Evolutionary conservation across 2,329 filamentous ascomycete genomes (phyloP).

Genomic region (Hymenoscyphus albidus): DNA sequence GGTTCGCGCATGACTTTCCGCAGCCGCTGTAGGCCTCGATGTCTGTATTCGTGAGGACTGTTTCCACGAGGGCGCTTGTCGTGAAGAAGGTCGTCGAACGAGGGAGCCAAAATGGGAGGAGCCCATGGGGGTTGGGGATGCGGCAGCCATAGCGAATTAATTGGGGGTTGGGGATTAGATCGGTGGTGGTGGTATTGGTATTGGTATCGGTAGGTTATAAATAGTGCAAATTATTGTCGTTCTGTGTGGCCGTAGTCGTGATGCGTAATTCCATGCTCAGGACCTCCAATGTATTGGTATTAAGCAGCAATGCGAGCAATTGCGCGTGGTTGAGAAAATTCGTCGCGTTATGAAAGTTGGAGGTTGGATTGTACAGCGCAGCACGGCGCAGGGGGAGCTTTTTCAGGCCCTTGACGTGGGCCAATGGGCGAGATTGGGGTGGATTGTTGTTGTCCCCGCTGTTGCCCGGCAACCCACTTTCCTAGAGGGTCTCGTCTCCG

Average conservation of each 20-base stretch:
- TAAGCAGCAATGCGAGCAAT: conserved; percentile 23
- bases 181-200: background rate
- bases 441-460: background rate
- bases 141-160: conserved; percentile 43
- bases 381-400: background rate
- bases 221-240: conserved; percentile 14
- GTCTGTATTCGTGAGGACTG: conserved; percentile 45
- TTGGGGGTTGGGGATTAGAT: conserved; percentile 7
- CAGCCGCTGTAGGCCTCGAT: conserved; percentile 19
- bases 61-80: conserved; percentile 46
- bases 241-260: conserved; percentile 19
- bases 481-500: no score
- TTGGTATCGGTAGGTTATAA: conserved; percentile 8
- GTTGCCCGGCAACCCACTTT: background rate
- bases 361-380: background rate
- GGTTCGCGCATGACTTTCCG: conserved; percentile 39
- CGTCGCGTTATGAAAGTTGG: conserved; percentile 25
- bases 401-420: background rate
- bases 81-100: conserved; percentile 48
- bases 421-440: background rate
- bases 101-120: conserved; percentile 45
- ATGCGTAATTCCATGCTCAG: conserved; percentile 28
- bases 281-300: conserved; percentile 9
- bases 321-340: conserved; percentile 26
- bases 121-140: conserved; percentile 54